Base-by-base conservation (phyloP, 2,329 filamentous ascomycete genomes). In the Cercospora beticola region DNA sequence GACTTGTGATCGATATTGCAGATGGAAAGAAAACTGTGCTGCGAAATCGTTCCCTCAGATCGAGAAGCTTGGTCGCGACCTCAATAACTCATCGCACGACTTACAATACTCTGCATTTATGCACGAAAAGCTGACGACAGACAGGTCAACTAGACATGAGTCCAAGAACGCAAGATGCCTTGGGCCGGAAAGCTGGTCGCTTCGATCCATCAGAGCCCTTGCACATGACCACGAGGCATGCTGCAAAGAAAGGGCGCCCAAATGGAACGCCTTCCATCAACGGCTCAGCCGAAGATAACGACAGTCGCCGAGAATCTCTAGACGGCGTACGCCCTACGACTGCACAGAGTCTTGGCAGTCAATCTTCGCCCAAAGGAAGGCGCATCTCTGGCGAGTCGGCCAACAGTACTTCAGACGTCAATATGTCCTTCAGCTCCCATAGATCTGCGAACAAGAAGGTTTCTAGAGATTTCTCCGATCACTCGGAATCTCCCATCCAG, bases 201-300 rank as follows among this genome's bases (percentile, higher is more conserved):
- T 81, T 83, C 71, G 80, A 81, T 76, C 82, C 82, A 71, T 82
- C 82, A 68, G 79, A 81, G 76, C 81, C 82, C 64, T 77, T 83
- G 74, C 82, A 83, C 76, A 85, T 85, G 83, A 84, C 80, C 67
- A 84, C 82, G 62, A 79, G 83, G 46, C 71, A 74, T 57, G 72
- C 71, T 43, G 74, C 71, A 52, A 64, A 64, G 28, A 69, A 64
- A 28, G 68, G 64, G 16, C 58, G 58, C 33, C 54, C 66, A 16
- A 68, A 73, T 40, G 70, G 65, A 16, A 64, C 72, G 8, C 70
- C 73, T 57, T 77, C 76, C 14, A 67, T 70, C 54, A 75, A 74
- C 66, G 73, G 74, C 26, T 76, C 75, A 14, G 62, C 63, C 8
- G 70, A 75, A 8, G 74, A 73, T 33, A 67, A 72, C 18, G 69